Base-by-base conservation (phyloP, 192 early-diverging fungal species). In the Cetraspora pellucida region DNA sequence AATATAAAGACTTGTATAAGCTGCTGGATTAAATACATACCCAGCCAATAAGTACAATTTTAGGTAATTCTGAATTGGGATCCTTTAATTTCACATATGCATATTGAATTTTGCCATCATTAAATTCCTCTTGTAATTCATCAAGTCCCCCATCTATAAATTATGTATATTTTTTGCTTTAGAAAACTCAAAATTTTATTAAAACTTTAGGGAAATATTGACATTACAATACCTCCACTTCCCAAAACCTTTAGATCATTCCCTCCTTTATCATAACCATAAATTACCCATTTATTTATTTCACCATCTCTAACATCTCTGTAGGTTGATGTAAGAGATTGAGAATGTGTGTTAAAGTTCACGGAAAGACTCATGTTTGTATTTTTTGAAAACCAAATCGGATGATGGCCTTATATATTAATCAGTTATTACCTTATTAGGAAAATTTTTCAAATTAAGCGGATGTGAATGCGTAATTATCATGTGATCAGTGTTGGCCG, bases 21-120 rank as follows among this genome's bases (percentile, higher is more conserved):
- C 14, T 43, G 19, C n/a, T 6, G 10, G 77, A 47, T 37, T 37
- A 17, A n/a, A 44, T 52, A 63, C 81, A 74, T 87, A 94, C 93
- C 95, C 95, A 98, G 19, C 89, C 93, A 74, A 98, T 93, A 68
- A 98, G 90, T 49, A 96, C 94, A 82, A 93, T 92, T 84, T 97
- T 98, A 66, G 90, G 86, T 21, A 98, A 85, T 46, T 87, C 84
- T 2, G 95, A 93, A 73, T 95, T 92, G 16, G 93, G 95, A 81
- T 98, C 97, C 49, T 83, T 81, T n/a, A 95, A 91, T 19, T 90
- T 85, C 3, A 82, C 90, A 86, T 94, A 95, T 13, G 93, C 96
- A 83, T 92, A 97, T 80, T 94, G 94, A 57, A 96, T 92, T 79
- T 95, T 95, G 55, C 91, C 89, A 74, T 95, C 95, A 61, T 89